phyloP scores from a whole-genome alignment of 768 basidiomycete species.

The Rhizopogon salebrosus region DNA sequence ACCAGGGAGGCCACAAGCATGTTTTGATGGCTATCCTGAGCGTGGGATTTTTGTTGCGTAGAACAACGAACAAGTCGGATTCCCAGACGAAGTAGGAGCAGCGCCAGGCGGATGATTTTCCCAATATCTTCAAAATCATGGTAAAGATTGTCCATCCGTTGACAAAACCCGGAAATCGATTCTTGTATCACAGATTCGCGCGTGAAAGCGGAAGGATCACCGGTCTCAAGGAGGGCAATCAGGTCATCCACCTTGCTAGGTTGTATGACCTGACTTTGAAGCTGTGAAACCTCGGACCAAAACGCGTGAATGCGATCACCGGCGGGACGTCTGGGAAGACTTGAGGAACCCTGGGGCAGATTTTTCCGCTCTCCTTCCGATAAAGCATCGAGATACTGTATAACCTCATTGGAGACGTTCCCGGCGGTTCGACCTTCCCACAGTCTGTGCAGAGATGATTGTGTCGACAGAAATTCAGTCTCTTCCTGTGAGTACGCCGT shows the following conservation, averaged over 20 bases:
- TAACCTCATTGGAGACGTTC: conserved; percentile 44
- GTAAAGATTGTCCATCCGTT: conserved; percentile 66
- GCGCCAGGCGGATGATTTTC: conserved; percentile 57
- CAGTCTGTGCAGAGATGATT: conserved; percentile 48
- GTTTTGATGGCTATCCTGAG: conserved; percentile 13
- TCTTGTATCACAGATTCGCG: conserved; percentile 75
- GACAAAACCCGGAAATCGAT: conserved; percentile 72
- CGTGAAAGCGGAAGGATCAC: conserved; percentile 33
- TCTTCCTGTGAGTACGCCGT: conserved; percentile 40
- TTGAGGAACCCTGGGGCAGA: conserved; percentile 18
- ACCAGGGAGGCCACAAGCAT: conserved; percentile 32
- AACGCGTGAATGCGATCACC: conserved; percentile 52
- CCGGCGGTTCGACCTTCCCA: conserved; percentile 57
- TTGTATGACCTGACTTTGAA: conserved; percentile 54
- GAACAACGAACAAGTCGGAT: conserved; percentile 46
- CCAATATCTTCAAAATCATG: conserved; percentile 67
- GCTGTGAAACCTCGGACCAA: conserved; percentile 76
- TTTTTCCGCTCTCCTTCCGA: conserved; percentile 27
- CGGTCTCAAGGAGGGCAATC: conserved; percentile 27
- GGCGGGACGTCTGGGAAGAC: conserved; percentile 33
- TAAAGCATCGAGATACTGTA: conserved; percentile 37
- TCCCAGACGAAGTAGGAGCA: conserved; percentile 67
- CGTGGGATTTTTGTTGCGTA: conserved; percentile 10
- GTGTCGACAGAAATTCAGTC: conserved; percentile 33
- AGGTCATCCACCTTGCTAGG: conserved; percentile 48